Evolutionary conservation across 2,329 filamentous ascomycete genomes (phyloP).

Genomic region (Fonsecaea multimorphosa): DNA sequence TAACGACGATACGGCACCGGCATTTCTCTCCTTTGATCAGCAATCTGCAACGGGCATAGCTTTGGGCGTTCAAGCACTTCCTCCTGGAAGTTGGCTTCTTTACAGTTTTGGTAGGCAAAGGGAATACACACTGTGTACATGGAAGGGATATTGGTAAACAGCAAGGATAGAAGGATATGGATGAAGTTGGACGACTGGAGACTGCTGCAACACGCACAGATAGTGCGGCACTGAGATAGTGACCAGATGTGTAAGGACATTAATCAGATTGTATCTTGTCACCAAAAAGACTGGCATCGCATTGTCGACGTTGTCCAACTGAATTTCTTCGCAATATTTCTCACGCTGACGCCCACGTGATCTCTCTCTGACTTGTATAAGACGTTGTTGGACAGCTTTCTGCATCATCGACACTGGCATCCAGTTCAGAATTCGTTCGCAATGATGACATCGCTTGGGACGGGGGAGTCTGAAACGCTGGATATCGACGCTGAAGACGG

Average conservation of each 20-base stretch:
- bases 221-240: slow-evolving; percentile 5
- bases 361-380: neutral
- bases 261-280: slow-evolving; percentile 14
- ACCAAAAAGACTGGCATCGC: neutral
- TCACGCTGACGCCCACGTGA: neutral
- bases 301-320: neutral
- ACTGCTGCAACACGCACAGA: neutral
- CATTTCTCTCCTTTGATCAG: slow-evolving; percentile 36
- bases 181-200: neutral
- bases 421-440: neutral
- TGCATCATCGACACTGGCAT: neutral
- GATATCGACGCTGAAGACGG: neutral
- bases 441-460: neutral
- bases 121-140: slow-evolving; percentile 22
- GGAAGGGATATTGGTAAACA: slow-evolving; percentile 15
- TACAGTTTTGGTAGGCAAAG: slow-evolving; percentile 10
- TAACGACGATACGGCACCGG: slow-evolving; percentile 36
- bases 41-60: slow-evolving; percentile 36
- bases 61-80: slow-evolving; percentile 29
- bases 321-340: neutral
- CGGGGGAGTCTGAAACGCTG: neutral
- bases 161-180: slow-evolving; percentile 11
- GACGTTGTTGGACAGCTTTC: neutral
- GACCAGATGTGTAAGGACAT: slow-evolving; percentile 11
- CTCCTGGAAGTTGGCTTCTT: slow-evolving; percentile 4